Evolutionary conservation across 2,329 filamentous ascomycete genomes (phyloP).

Genomic region (Didymosphaeria variabile): DNA sequence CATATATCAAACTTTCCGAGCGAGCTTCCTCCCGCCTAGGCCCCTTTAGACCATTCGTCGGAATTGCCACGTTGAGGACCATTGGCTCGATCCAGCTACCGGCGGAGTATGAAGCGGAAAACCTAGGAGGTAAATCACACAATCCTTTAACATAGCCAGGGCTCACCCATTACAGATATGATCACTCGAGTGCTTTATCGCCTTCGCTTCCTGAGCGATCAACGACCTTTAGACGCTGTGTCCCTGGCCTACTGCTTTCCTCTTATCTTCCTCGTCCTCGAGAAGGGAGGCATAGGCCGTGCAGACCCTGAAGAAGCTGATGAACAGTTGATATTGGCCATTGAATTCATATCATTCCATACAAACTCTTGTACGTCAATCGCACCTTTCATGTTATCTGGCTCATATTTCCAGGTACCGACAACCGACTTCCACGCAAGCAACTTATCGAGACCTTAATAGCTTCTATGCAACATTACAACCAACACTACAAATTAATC

Average conservation of each 20-base stretch:
- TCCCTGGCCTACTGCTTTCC: constrained; percentile 89
- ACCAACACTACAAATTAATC: constrained; percentile 92
- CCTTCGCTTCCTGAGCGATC: constrained; percentile 87
- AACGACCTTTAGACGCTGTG: constrained; percentile 89
- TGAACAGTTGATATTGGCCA: constrained; percentile 85
- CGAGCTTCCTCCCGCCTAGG: constrained; percentile 79
- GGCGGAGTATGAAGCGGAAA: constrained; percentile 76
- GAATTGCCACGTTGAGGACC: constrained; percentile 83
- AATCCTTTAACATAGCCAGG: neutral
- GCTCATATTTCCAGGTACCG: constrained; percentile 60
- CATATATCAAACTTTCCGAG: constrained; percentile 82
- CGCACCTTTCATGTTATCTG: neutral
- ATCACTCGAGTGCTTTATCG: constrained; percentile 91
- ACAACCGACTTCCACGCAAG: constrained; percentile 77
- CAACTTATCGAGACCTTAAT: constrained; percentile 78
- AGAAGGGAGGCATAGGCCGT: constrained; percentile 78
- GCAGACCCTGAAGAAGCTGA: constrained; percentile 77
- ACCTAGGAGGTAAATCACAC: constrained; percentile 69
- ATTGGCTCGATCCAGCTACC: constrained; percentile 77
- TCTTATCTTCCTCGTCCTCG: constrained; percentile 79
- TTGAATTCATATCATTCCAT: constrained; percentile 91
- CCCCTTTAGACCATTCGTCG: constrained; percentile 80
- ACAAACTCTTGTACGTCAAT: constrained; percentile 71
- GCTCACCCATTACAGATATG: constrained; percentile 58
- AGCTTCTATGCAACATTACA: constrained; percentile 84